Base-by-base conservation (phyloP, 176 grass and related monocot species). In the Olyra latifolia region DNA sequence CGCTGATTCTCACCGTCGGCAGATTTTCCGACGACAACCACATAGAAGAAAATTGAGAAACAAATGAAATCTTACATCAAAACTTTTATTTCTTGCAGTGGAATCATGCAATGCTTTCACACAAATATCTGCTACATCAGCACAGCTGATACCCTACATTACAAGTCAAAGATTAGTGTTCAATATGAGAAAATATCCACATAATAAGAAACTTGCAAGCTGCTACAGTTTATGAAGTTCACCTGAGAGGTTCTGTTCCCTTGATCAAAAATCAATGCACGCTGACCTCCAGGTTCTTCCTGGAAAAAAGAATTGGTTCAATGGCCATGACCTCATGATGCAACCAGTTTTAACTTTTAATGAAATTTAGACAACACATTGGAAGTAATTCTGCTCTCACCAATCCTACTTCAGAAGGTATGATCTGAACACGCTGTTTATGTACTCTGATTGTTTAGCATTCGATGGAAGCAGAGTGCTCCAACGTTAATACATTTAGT, bases 271-370 rank as follows among this genome's bases (percentile, higher is more conserved):
- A 99, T 99, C 75, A 99, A 58, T 46, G 96, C 96, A 62, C 96
- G 92, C 69, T 99, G 96, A 24, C 96, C 96, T 41, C 96, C 96
- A 84, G 96, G 96, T 91, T 99, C 96, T 93, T 99, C 96, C 96
- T 99, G 86, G 13, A 87, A 92, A 39, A 28, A 25, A 73, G 59
- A 35, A 14, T 29, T n/a, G 0, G 11, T 44, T 29, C 7, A 71
- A 12, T 61, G 75, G 35, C 38, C 19, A 80, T 74, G 41, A 49
- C 50, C 50, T 46, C 19, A 80, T 74, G 41, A 49, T 60, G 50
- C 8, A 60, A 56, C 30, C 16, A 52, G 40, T 45, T 84, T 62
- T 35, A 52, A 30, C n/a, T 10, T 85, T 62, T 8, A 62, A 30
- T 54, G 45, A 43, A 69, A 54, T 4, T 29, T 13, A 44, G 1